These are phyloP conservation scores for Taiozyma sp. DNA, from an alignment of 1,139 yeast species.

Conservation along the genomic window DNA sequence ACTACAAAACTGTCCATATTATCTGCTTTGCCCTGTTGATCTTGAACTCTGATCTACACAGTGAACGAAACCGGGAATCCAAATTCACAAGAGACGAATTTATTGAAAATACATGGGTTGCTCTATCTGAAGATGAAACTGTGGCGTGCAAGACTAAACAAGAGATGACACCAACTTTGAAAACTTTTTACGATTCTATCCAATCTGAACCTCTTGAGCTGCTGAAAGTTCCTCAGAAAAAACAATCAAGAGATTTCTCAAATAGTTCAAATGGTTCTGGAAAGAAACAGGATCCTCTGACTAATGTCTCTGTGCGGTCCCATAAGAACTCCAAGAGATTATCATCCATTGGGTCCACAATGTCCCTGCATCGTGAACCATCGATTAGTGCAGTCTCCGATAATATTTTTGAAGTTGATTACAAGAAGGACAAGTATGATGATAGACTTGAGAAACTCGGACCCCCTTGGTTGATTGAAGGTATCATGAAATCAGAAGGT, in stretches of 20 bases:
- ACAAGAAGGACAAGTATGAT: conserved; percentile 32
- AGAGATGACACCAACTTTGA: conserved; percentile 11
- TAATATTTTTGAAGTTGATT: conserved; percentile 16
- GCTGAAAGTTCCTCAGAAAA: conserved; percentile 3
- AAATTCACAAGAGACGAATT: conserved; percentile 37
- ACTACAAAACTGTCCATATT: conserved; percentile 63
- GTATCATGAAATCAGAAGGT: conserved; percentile 43
- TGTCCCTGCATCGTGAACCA: conserved; percentile 7
- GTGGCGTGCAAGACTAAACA: conserved; percentile 25
- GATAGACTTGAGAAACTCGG: conserved; percentile 60
- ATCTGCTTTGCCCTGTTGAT: conserved; percentile 68
- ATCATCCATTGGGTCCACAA: conserved; percentile 19
- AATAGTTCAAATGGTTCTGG: conserved; percentile 4
- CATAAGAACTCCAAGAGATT: conserved; percentile 13
- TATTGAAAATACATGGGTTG: conserved; percentile 47
- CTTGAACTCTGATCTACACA: conserved; percentile 66
- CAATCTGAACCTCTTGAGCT: conserved; percentile 13
- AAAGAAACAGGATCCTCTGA: conserved; percentile 6
- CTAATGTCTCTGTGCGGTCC: conserved; percentile 18
- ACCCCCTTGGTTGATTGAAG: conserved; percentile 78
- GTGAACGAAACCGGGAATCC: conserved; percentile 36
- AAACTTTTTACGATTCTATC: conserved; percentile 13
- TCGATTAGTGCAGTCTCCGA: conserved; percentile 23
- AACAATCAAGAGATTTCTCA: conserved; percentile 6
- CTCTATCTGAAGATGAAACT: conserved; percentile 34